Base-by-base conservation (phyloP, 2,329 filamentous ascomycete genomes). In the Stachybotrys echinatus region DNA sequence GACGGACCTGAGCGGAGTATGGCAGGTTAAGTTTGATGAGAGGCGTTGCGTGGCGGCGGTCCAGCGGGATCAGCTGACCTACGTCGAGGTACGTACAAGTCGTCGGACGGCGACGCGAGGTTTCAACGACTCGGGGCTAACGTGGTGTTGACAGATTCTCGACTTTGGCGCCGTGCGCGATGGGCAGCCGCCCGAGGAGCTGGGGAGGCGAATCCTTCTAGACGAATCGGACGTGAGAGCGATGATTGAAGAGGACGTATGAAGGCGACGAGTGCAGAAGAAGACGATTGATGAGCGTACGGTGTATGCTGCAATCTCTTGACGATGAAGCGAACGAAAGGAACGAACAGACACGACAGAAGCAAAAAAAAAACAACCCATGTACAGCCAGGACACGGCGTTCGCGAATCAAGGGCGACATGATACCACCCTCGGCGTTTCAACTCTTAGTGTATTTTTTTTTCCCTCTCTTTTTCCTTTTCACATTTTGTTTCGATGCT, bases 1-100 rank as follows among this genome's bases (percentile, higher is more conserved):
- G 61, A 96, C 90, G 14, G 92, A 96, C 62, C 77, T 99, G 34
- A 92, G 87, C 58, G 92, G 92, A n/a, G 94, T 99, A 7, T 99
- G 94, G 94, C 94, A 99, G 73, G 94, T 99, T 61, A 94, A 94
- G 62, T 99, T 99, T 71, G 92, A 99, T 62, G 90, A 95, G 64
- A 81, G 94, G 58, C 82, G 92, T 66, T 99, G 94, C 66, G 94
- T 99, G 50, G 94, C 94, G 52, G 94, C 94, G 42, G 94, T 99
- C 50, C 94, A 99, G 74, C 83, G 94, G 50, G 90, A 96, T 57
- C 86, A 84, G 61, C 72, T 96, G 60, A 99, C 94, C 19, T 99
- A 95, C 67, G 91, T 99, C 51, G 94, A 99, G 83, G 94, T 96
- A 68, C 74, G 84, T 70, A 12, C 12, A n/a, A n/a, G n/a, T n/a